Conservation (phyloP, 208 protist genomes). For the Leishmania tarentolae region DNA sequence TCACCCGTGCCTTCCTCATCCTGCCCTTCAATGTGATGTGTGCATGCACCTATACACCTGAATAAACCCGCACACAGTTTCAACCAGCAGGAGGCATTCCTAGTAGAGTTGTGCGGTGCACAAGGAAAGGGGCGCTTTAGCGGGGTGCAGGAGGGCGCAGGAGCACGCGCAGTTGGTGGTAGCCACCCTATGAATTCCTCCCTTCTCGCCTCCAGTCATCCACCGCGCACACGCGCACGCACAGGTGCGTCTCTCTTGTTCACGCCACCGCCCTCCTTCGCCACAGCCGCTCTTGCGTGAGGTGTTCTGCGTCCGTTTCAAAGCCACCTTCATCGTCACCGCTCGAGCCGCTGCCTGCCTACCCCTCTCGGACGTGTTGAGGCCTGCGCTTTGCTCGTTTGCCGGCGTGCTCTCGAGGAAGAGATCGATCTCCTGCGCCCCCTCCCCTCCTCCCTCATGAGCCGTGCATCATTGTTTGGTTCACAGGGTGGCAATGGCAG, state of each 20-base stretch:
- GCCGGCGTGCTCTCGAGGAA: neutral
- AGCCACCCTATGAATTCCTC: neutral
- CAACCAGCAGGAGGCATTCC: neutral
- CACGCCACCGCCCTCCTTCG: neutral
- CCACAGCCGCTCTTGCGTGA: neutral
- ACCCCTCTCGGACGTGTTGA: neutral
- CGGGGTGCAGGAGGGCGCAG: neutral
- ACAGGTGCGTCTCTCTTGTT: neutral
- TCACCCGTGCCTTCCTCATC: neutral
- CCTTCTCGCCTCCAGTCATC: neutral
- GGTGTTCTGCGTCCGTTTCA: neutral
- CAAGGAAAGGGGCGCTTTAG: neutral
- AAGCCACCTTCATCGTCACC: neutral
- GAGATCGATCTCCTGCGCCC: neutral
- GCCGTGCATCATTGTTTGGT: neutral
- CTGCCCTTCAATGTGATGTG: neutral
- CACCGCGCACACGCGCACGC: neutral
- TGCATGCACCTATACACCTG: neutral
- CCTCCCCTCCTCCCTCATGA: neutral
- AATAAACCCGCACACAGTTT: neutral
- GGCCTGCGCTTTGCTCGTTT: neutral
- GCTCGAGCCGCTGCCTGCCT: neutral
- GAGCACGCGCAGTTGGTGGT: neutral
- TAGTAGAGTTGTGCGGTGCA: neutral
- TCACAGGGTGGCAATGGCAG: neutral